phyloP scores from a whole-genome alignment of 805 yeast genomes.

The Naumovozyma castellii region DNA sequence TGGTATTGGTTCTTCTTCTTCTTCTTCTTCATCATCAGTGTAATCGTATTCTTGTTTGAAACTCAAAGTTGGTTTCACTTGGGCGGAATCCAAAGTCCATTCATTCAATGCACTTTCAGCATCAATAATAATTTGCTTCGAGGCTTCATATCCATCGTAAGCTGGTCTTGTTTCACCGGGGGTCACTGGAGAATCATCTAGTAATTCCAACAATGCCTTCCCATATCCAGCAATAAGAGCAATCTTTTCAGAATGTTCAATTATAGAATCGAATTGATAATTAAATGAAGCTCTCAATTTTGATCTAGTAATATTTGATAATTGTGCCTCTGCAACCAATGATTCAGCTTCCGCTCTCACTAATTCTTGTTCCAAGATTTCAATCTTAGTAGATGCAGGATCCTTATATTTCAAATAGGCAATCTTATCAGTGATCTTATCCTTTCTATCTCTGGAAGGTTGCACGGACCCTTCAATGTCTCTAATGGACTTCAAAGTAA shows the following conservation, averaged over 20 bases:
- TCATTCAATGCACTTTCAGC: constrained; percentile 75
- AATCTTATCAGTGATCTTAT: constrained; percentile 75
- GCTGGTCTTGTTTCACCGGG: constrained; percentile 91
- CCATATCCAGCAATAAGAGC: constrained; percentile 87
- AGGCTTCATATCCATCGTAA: constrained; percentile 81
- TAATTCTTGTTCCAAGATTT: constrained; percentile 76
- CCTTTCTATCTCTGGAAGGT: constrained; percentile 81
- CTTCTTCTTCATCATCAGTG: constrained; percentile 41
- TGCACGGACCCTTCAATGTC: constrained; percentile 82
- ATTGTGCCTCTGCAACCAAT: constrained; percentile 84
- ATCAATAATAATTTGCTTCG: constrained; percentile 78
- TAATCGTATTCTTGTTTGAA: constrained; percentile 45
- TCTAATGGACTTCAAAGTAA: constrained; percentile 70
- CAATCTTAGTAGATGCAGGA: constrained; percentile 72
- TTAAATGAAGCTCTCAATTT: constrained; percentile 76
- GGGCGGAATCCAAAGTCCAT: constrained; percentile 80
- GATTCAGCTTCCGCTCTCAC: constrained; percentile 91
- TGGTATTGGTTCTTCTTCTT: constrained; percentile 46
- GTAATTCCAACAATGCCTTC: constrained; percentile 71
- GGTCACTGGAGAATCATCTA: constrained; percentile 78
- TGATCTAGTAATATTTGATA: constrained; percentile 80
- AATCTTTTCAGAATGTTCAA: constrained; percentile 78
- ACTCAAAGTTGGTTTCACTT: constrained; percentile 70
- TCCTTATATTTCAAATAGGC: constrained; percentile 78
- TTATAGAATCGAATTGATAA: constrained; percentile 75